phyloP scores from a whole-genome alignment of 345 rosid genomes.

The Geranium brycei region DNA sequence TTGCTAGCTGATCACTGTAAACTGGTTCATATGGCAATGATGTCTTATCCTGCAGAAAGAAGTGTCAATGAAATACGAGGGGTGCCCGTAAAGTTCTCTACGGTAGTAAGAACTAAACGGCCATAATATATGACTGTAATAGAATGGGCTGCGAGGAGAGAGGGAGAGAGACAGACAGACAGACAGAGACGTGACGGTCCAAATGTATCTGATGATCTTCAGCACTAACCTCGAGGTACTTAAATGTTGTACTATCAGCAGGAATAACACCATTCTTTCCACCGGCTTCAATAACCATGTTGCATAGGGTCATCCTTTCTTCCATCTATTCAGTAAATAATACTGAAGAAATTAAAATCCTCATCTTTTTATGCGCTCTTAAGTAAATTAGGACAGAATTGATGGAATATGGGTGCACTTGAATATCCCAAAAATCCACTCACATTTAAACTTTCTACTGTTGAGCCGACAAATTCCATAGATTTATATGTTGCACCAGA shows the following conservation, averaged over 20 bases:
- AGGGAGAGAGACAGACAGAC: not conserved
- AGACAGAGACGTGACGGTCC: not conserved
- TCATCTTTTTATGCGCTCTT: not conserved
- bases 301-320: slow-evolving; percentile 95
- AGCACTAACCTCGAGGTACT: slow-evolving; percentile 67
- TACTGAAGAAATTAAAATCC: slow-evolving; percentile 5
- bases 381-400: not conserved
- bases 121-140: too few species aligned
- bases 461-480: slow-evolving; percentile 91
- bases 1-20: slow-evolving; percentile 78
- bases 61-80: not conserved
- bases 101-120: too few species aligned
- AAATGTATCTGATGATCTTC: not conserved
- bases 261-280: slow-evolving; percentile 95
- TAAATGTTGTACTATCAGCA: slow-evolving; percentile 77
- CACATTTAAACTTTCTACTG: slow-evolving; percentile 74
- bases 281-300: slow-evolving; percentile 98
- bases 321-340: slow-evolving; percentile 59
- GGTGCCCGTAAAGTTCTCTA: too few species aligned
- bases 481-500: slow-evolving; percentile 97
- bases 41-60: slow-evolving; percentile 59
- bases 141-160: too few species aligned
- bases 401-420: not conserved
- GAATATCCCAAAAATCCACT: slow-evolving; percentile 12
- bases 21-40: slow-evolving; percentile 74